A percentile compares a stretch with the other conserved stretches of the same genome.
phyloP scores from a whole-genome alignment of 2,329 filamentous ascomycete genomes.

The Penicillium polonicum region DNA sequence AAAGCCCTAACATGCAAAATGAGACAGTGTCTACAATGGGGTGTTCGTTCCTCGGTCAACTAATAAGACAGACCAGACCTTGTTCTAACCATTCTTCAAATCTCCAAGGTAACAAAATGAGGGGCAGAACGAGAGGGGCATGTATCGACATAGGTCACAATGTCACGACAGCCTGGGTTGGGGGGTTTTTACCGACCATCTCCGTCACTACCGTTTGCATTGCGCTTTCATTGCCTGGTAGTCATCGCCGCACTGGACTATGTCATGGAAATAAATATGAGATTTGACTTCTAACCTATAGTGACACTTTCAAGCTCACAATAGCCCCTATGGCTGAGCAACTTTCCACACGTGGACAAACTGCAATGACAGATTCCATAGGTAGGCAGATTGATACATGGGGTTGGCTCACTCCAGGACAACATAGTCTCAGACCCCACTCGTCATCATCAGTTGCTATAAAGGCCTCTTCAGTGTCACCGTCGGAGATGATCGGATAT shows the following conservation, averaged over 20 bases:
- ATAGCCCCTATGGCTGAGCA: no score
- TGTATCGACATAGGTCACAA: conserved; percentile 1
- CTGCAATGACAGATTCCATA: not conserved
- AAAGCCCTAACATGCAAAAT: conserved; percentile 5
- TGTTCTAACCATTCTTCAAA: not conserved
- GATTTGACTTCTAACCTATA: not conserved
- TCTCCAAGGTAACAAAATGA: conserved; percentile 4
- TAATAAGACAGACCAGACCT: not conserved
- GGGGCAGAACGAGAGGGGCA: conserved; percentile 7
- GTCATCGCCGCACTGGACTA: not conserved
- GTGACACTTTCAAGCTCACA: not conserved
- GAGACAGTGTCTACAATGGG: conserved; percentile 2
- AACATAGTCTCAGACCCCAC: no score
- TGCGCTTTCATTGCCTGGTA: not conserved
- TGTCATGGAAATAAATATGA: not conserved
- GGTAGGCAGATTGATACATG: not conserved
- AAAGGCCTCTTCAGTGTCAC: not conserved
- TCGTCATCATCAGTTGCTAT: not conserved
- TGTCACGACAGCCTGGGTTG: not conserved
- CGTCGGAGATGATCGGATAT: not conserved
- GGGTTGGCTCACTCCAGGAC: not conserved
- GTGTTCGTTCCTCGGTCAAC: conserved; percentile 3
- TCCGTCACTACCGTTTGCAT: not conserved
- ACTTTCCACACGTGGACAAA: not conserved
- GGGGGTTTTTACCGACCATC: not conserved